Percentiles rank a stretch among this genome's conserved stretches.
Conservation (phyloP, 2,329 filamentous ascomycete genomes). For the Nothophaeocryptopus gaeumannii region DNA sequence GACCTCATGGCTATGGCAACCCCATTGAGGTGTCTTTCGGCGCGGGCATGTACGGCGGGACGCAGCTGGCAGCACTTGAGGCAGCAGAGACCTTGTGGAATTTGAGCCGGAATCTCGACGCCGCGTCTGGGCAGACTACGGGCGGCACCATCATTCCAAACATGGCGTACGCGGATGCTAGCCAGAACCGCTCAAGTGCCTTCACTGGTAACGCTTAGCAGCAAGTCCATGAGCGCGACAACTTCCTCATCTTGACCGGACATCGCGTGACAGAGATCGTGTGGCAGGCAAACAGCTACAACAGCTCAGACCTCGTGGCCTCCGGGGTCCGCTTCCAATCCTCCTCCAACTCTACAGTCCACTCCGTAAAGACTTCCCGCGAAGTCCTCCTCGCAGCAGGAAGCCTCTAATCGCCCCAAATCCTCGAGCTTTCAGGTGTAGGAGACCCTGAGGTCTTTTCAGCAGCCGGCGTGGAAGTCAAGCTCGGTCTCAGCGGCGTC, state of each 20-base stretch:
- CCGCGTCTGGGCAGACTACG: conserved; percentile 25
- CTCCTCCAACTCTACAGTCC: conserved; percentile 14
- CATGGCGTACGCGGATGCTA: conserved; percentile 24
- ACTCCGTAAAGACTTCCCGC: conserved; percentile 31
- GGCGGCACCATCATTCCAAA: conserved; percentile 29
- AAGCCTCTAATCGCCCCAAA: conserved; percentile 54
- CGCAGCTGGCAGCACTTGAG: conserved; percentile 25
- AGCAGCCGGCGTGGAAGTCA: conserved; percentile 30
- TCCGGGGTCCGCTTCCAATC: conserved; percentile 24
- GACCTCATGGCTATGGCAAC: conserved; percentile 22
- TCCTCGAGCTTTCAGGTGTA: conserved; percentile 61
- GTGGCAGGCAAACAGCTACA: conserved; percentile 13
- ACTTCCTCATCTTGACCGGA: conserved; percentile 28
- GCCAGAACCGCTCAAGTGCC: conserved; percentile 28
- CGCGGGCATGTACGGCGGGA: conserved; percentile 26
- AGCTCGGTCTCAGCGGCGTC: conserved; percentile 6
- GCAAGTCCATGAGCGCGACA: conserved; percentile 23
- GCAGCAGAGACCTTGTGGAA: conserved; percentile 24
- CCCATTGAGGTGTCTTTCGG: conserved; percentile 27
- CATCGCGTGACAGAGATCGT: conserved; percentile 28
- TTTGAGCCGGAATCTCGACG: conserved; percentile 20
- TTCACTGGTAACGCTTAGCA: conserved; percentile 28
- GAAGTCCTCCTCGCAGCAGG: conserved; percentile 57
- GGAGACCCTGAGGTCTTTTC: conserved; percentile 36
- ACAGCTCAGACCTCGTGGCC: conserved; percentile 12